These are phyloP conservation scores for Pharnaceum exiguum DNA, from an alignment of 148 eudicot genomes.

Conservation along the genomic window DNA sequence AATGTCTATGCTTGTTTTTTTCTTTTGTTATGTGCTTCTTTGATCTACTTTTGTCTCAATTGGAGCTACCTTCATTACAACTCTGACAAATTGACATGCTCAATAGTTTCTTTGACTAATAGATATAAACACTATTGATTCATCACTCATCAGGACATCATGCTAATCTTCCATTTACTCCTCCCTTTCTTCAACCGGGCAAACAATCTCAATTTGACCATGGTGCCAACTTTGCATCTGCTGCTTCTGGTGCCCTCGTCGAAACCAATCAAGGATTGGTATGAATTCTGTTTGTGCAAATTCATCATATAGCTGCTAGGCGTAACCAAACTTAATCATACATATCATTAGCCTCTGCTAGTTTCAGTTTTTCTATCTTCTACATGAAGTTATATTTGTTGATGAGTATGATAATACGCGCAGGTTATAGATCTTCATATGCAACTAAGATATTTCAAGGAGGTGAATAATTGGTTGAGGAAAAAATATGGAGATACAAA, in stretches of 20 bases:
- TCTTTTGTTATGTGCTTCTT: not conserved
- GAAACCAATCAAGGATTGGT: slow-evolving; percentile 40
- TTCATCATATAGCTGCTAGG: not conserved
- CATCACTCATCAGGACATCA: slow-evolving; percentile 45
- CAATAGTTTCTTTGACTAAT: not conserved
- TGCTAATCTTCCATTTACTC: slow-evolving; percentile 50
- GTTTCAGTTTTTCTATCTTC: not conserved
- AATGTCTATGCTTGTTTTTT: not conserved
- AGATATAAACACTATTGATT: too few relatives aligned
- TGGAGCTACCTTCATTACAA: too few relatives aligned
- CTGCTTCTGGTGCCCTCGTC: slow-evolving; percentile 48
- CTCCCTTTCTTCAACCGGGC: slow-evolving; percentile 43
- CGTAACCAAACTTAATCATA: not conserved
- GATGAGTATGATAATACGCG: too few relatives aligned
- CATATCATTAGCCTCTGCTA: too few relatives aligned
- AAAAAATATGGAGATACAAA: slow-evolving; percentile 19
- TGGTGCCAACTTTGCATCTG: slow-evolving; percentile 56
- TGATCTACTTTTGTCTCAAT: slow-evolving; percentile 29
- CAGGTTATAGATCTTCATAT: not conserved
- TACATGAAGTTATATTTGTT: not conserved
- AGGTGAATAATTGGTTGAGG: slow-evolving; percentile 23
- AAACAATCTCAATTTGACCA: slow-evolving; percentile 13
- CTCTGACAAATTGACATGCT: too few relatives aligned
- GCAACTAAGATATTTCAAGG: slow-evolving; percentile 27
- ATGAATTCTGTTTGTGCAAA: slow-evolving; percentile 7